Base-by-base conservation (phyloP, 805 yeast genomes). In the Candida pini region DNA sequence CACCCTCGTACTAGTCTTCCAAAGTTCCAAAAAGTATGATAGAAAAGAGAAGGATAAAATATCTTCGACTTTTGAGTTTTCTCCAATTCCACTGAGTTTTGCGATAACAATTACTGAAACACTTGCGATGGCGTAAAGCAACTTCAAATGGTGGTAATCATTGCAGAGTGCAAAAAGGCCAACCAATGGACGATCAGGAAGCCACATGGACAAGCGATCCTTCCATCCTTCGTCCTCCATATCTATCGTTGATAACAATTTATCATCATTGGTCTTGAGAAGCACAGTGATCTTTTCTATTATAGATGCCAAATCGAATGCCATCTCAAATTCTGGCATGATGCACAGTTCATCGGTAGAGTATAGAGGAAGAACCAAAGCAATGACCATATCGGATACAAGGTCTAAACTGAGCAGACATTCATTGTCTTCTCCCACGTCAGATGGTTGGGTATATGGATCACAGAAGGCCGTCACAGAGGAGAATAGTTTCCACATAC, bases 361-460 rank as follows among this genome's bases (percentile, higher is more conserved):
- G 26, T 62, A 54, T 17, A 44, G 37, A 4, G 51, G 51, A 9
- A 44, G 47, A 32, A 63, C 41, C 29, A 75, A 53, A 1, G 74
- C 73, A 7, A 77, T 53, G 17, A 75, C 57, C 31, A 76, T 43
- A 40, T 73, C 73, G 14, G 80, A 68, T 9, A 78, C 48, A n/a
- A 68, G 51, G 40, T 76, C 78, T 6, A 79, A 53, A 8, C 86
- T 78, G 13, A 78, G 60, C 2, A 77, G 60, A 35, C 64, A 58
- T 9, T 60, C 54, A 36, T 76, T 60, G 25, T 63, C 54, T 1
- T 56, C 51, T 19, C 78, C 81, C 17, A 66, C 68, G 26, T 79
- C 83, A 18, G 70, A 68, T 0, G 92, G 88, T 45, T 80, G 86
- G 1, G 88, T 78, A 45, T 69, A 63, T 3, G 88, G 86, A 51